Conservation (phyloP, 164 flowering plant species). For the Aristolochia fimbriata region DNA sequence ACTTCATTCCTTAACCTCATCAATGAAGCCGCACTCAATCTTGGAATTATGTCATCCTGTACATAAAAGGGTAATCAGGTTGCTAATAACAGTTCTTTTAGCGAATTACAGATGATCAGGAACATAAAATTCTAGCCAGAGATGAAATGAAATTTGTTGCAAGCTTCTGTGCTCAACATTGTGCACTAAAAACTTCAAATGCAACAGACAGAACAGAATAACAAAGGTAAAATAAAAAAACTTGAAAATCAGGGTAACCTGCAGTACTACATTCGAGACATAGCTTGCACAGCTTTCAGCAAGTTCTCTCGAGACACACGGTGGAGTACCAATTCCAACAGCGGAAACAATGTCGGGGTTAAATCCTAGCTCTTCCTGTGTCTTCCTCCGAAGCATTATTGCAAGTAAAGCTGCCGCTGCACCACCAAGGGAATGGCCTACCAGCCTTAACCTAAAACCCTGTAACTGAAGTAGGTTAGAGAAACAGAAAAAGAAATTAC, state of each 20-base stretch:
- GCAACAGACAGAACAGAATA: too few relatives aligned
- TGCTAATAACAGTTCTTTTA: too few relatives aligned
- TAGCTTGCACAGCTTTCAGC: slow-evolving; percentile 69
- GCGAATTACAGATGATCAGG: neutral
- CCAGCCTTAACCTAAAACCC: slow-evolving; percentile 83
- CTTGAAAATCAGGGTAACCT: slow-evolving; percentile 29
- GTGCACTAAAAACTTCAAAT: too few relatives aligned
- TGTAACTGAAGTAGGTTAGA: slow-evolving; percentile 41
- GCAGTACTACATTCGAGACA: slow-evolving; percentile 71
- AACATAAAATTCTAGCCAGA: neutral
- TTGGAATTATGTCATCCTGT: slow-evolving; percentile 92
- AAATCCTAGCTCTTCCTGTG: slow-evolving; percentile 58
- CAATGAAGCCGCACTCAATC: slow-evolving; percentile 65
- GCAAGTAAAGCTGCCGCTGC: slow-evolving; percentile 74
- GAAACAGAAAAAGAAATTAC: slow-evolving; percentile 1
- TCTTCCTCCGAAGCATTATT: slow-evolving; percentile 61
- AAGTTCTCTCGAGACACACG: slow-evolving; percentile 77
- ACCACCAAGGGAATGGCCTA: slow-evolving; percentile 89
- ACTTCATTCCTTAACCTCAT: slow-evolving; percentile 81
- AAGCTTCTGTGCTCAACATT: too few relatives aligned
- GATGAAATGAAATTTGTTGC: neutral
- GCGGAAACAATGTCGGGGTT: slow-evolving; percentile 66
- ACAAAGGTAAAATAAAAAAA: too few relatives aligned
- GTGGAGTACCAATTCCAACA: slow-evolving; percentile 65
- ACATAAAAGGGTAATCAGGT: slow-evolving; percentile 3